phyloP scores from a whole-genome alignment of 1,284 basidiomycete genomes.

The Naganishia sp. region DNA sequence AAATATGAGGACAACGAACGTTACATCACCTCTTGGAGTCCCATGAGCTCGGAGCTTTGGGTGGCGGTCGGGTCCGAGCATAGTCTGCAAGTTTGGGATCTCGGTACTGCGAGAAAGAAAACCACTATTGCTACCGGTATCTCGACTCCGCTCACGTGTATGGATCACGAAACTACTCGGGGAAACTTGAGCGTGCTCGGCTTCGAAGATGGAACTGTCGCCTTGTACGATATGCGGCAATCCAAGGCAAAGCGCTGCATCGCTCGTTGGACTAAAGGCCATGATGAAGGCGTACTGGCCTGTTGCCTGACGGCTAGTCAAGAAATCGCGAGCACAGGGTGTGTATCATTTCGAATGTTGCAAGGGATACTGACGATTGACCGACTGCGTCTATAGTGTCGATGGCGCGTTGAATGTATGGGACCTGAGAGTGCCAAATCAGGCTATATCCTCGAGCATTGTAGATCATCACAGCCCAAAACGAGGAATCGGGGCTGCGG shows the following conservation, averaged over 20 bases:
- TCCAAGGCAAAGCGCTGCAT: slow-evolving; percentile 2
- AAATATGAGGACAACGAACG: neutral
- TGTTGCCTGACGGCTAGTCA: slow-evolving; percentile 26
- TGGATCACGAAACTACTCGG: slow-evolving; percentile 22
- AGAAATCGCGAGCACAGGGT: slow-evolving; percentile 31
- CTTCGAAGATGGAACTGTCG: slow-evolving; percentile 21
- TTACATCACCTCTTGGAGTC: slow-evolving; percentile 10
- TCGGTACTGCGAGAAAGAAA: slow-evolving; percentile 1
- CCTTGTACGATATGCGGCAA: slow-evolving; percentile 31
- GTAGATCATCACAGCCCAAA: neutral
- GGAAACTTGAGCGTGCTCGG: slow-evolving; percentile 28
- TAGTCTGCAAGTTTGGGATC: slow-evolving; percentile 23
- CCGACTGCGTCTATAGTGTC: neutral
- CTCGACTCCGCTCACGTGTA: slow-evolving; percentile 20
- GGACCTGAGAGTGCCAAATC: slow-evolving; percentile 29
- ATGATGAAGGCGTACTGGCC: neutral
- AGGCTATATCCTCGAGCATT: slow-evolving; percentile 24
- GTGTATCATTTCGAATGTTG: neutral
- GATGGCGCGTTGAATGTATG: slow-evolving; percentile 30
- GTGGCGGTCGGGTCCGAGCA: slow-evolving; percentile 11
- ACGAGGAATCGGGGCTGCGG: slow-evolving; percentile 15
- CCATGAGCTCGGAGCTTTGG: neutral
- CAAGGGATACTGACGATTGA: neutral
- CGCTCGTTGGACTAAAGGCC: slow-evolving; percentile 16
- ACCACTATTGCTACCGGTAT: neutral